Conservation (phyloP, 2,329 filamentous ascomycete species). For the Hypocreales sp. region DNA sequence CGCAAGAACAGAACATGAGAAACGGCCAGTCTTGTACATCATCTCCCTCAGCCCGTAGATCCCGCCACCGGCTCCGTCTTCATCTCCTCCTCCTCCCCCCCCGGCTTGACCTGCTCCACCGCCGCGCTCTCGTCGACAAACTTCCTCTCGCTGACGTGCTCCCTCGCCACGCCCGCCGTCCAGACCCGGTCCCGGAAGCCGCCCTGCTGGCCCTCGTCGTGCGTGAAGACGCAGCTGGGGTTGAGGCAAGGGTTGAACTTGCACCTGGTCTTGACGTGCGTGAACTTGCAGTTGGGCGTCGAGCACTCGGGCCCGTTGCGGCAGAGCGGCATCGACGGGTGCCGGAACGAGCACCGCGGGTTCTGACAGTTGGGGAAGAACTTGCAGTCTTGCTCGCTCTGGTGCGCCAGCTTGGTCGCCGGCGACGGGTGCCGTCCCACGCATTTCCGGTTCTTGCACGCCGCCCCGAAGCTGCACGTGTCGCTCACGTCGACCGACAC, state of each 20-base stretch:
- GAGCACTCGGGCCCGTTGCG: conserved; percentile 84
- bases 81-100: conserved; percentile 17
- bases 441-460: conserved; percentile 94
- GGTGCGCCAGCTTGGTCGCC: conserved; percentile 61
- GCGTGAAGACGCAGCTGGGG: conserved; percentile 74
- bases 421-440: conserved; percentile 85
- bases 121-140: conserved; percentile 58
- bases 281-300: conserved; percentile 72
- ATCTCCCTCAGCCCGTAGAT: conserved; percentile 12
- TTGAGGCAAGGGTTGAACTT: conserved; percentile 87
- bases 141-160: conserved; percentile 75
- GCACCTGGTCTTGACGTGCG: conserved; percentile 72
- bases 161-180: conserved; percentile 44
- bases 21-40: too few species aligned
- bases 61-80: conserved; percentile 22
- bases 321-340: conserved; percentile 75
- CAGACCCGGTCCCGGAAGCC: conserved; percentile 82
- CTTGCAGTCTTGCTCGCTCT: conserved; percentile 74
- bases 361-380: conserved; percentile 91
- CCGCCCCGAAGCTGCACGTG: conserved; percentile 69
- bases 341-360: conserved; percentile 72
- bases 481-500: conserved; percentile 65
- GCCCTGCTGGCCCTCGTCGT: conserved; percentile 79
- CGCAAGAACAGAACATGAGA: too few species aligned
- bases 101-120: conserved; percentile 60